Evolutionary conservation across 164 flowering plant genomes (phyloP).

Genomic region (Brasenia schreberi): DNA sequence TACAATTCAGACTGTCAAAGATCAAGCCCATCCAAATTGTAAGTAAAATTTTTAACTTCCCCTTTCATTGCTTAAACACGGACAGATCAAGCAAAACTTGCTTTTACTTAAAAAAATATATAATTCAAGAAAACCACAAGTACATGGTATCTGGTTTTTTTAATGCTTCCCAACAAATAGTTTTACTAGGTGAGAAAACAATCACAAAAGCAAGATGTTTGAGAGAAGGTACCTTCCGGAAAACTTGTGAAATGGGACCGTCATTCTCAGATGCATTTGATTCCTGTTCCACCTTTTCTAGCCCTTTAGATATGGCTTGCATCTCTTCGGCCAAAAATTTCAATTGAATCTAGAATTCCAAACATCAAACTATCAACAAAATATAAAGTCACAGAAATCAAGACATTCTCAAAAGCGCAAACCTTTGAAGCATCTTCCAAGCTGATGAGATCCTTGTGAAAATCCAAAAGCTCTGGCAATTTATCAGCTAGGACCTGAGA

Average conservation of each 20-base stretch:
- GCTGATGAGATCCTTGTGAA: conserved; percentile 54
- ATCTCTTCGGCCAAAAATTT: conserved; percentile 98
- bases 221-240: conserved; percentile 48
- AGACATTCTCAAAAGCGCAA: conserved; percentile 1
- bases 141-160: too few species aligned
- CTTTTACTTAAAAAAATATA: too few species aligned
- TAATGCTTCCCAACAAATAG: too few species aligned
- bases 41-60: too few species aligned
- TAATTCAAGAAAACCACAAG: too few species aligned
- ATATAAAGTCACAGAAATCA: conserved; percentile 1
- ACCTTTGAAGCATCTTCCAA: conserved; percentile 79
- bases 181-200: too few species aligned
- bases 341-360: conserved; percentile 69
- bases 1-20: too few species aligned
- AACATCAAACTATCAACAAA: conserved; percentile 3
- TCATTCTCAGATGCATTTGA: conserved; percentile 76
- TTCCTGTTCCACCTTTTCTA: conserved; percentile 91
- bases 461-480: conserved; percentile 57
- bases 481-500: conserved; percentile 56
- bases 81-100: too few species aligned
- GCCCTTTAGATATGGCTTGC: conserved; percentile 94
- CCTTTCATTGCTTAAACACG: too few species aligned
- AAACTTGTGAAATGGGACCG: conserved; percentile 88
- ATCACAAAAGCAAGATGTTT: too few species aligned
- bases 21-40: too few species aligned